phyloP scores from a whole-genome alignment of 148 eudicot genomes.

The Tetragonia tetragonoides region DNA sequence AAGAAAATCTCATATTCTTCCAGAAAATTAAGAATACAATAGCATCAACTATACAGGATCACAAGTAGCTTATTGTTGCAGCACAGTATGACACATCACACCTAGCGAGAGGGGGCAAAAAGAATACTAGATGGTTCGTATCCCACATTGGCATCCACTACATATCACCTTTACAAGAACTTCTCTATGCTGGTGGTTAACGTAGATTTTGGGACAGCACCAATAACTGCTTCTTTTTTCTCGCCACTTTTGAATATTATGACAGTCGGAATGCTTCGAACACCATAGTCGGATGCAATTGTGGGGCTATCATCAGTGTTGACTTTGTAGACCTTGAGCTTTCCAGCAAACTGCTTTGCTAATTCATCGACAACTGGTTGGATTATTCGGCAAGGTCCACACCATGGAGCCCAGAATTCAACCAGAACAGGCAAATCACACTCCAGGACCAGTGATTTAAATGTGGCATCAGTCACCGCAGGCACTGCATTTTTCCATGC shows the following conservation, averaged over 20 bases:
- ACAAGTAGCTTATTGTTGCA: constrained; percentile 20
- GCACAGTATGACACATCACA: constrained; percentile 16
- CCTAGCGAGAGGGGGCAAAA: not conserved
- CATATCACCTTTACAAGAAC: constrained; percentile 47
- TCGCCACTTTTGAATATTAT: constrained; percentile 85
- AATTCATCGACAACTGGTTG: constrained; percentile 73
- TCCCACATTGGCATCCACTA: constrained; percentile 1
- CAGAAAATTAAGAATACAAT: constrained; percentile 6
- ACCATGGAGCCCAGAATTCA: constrained; percentile 99
- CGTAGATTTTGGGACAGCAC: constrained; percentile 89
- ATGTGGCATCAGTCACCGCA: constrained; percentile 48
- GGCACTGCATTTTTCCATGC: constrained; percentile 53
- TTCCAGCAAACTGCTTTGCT: constrained; percentile 68
- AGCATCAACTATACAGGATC: constrained; percentile 33
- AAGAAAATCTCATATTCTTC: constrained; percentile 16
- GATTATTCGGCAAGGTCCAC: constrained; percentile 94
- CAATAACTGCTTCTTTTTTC: constrained; percentile 85
- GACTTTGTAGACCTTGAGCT: constrained; percentile 78
- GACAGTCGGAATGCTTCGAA: constrained; percentile 92
- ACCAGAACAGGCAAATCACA: constrained; percentile 59
- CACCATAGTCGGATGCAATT: constrained; percentile 68
- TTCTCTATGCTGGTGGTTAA: constrained; percentile 73
- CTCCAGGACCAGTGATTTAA: constrained; percentile 67
- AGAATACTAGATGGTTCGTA: constrained; percentile 9
- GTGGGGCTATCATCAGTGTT: constrained; percentile 83